Conservation (phyloP, 2,329 filamentous ascomycete genomes). For the Aspergillus pseudoterreus region DNA sequence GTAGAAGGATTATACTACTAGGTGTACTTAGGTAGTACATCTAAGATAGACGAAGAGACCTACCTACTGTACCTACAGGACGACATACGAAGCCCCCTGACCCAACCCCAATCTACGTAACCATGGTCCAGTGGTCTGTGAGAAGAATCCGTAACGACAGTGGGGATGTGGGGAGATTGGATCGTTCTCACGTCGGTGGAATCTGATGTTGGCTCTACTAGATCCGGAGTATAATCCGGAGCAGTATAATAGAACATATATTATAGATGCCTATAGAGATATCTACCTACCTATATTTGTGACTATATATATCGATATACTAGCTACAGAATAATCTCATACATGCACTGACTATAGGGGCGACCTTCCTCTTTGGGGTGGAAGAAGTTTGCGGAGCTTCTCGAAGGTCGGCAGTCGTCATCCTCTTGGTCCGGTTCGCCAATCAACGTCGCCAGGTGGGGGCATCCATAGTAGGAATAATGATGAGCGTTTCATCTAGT, state of each 20-base stretch:
- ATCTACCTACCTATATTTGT: no score
- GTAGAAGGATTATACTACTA: no score
- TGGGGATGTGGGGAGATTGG: constrained; percentile 5
- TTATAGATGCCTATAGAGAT: no score
- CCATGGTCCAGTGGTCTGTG: constrained; percentile 17
- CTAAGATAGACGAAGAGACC: no score
- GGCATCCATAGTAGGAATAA: constrained; percentile 3
- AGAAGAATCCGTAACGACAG: constrained; percentile 12
- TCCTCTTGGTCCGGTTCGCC: constrained; percentile 4
- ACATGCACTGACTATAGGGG: neutral
- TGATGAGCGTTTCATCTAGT: constrained; percentile 12
- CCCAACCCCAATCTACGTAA: constrained; percentile 9
- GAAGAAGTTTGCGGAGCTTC: constrained; percentile 16
- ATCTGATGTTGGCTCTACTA: no score
- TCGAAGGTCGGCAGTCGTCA: constrained; percentile 20
- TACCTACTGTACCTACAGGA: no score
- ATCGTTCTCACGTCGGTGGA: no score
- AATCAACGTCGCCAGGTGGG: neutral
- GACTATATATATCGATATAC: no score
- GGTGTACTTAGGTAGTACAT: no score
- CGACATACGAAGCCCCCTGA: constrained; percentile 5
- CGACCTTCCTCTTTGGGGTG: constrained; percentile 10
- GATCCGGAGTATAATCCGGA: no score
- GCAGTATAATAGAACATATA: no score
- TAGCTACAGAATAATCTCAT: no score